Evolutionary conservation across 1,284 basidiomycete genomes (phyloP).

Genomic region (Pascua guehoae): DNA sequence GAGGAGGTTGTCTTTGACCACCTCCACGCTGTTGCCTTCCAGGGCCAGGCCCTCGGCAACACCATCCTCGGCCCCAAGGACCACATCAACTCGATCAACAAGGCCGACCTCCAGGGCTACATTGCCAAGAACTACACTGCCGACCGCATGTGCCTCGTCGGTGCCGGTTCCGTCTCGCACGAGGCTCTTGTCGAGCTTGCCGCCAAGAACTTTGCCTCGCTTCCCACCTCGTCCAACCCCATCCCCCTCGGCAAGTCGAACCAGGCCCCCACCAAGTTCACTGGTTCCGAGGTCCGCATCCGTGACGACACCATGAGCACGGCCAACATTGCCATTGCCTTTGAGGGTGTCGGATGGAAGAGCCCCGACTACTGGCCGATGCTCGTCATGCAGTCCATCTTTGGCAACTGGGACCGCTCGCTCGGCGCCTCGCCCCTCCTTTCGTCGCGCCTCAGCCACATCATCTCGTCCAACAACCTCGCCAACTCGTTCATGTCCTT

Average conservation of each 20-base stretch:
- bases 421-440: slow-evolving; percentile 86
- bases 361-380: slow-evolving; percentile 99
- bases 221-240: slow-evolving; percentile 83
- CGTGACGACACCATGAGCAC: slow-evolving; percentile 88
- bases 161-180: slow-evolving; percentile 93
- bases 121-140: slow-evolving; percentile 98
- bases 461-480: slow-evolving; percentile 89
- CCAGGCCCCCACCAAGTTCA: slow-evolving; percentile 74
- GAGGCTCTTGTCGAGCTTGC: slow-evolving; percentile 89
- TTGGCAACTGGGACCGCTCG: slow-evolving; percentile 99
- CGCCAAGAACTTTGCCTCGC: slow-evolving; percentile 83
- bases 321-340: slow-evolving; percentile 91
- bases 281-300: slow-evolving; percentile 93
- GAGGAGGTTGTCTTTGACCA: slow-evolving; percentile 99
- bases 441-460: slow-evolving; percentile 86
- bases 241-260: slow-evolving; percentile 76
- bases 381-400: slow-evolving; percentile 97
- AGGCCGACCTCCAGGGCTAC: slow-evolving; percentile 83
- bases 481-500: slow-evolving; percentile 99
- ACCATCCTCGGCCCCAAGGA: slow-evolving; percentile 96
- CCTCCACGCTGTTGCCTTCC: slow-evolving; percentile 91
- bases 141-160: slow-evolving; percentile 98
- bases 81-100: slow-evolving; percentile 94
- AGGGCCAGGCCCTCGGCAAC: slow-evolving; percentile 81
- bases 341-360: slow-evolving; percentile 97